Percentiles rank a stretch among this genome's conserved stretches.
Conservation (phyloP, 2,329 filamentous ascomycete species). For the Fusarium decemcellulare region DNA sequence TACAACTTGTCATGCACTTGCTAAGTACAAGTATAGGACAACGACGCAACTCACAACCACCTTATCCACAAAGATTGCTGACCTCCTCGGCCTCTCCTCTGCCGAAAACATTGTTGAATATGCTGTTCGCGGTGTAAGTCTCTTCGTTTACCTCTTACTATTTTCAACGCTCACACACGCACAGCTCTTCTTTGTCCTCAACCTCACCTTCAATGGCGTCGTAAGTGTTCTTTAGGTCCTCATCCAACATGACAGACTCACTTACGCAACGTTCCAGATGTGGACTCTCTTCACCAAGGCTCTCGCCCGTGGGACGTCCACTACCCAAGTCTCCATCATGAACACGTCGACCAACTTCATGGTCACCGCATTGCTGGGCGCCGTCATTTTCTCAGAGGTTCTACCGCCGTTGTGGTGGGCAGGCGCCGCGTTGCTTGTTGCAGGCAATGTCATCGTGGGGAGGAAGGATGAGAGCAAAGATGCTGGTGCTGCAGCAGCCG, state of each 20-base stretch:
- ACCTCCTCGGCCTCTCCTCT: constrained; percentile 58
- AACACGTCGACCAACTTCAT: constrained; percentile 89
- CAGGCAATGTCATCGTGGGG: constrained; percentile 84
- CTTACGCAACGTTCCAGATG: constrained; percentile 66
- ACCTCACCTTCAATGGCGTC: constrained; percentile 80
- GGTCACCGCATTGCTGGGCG: constrained; percentile 80
- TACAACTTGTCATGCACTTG: not conserved
- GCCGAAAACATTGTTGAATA: constrained; percentile 62
- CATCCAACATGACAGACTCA: not conserved
- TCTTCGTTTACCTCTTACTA: not conserved
- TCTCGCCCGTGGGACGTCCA: constrained; percentile 80
- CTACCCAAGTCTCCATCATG: constrained; percentile 84
- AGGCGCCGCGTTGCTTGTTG: constrained; percentile 79
- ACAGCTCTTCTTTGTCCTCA: constrained; percentile 81
- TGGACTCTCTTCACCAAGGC: constrained; percentile 87
- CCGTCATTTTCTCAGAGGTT: constrained; percentile 78
- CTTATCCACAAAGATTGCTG: constrained; percentile 62
- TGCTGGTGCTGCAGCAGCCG: constrained; percentile 27
- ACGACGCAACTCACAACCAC: constrained; percentile 68
- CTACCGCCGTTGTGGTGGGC: constrained; percentile 84
- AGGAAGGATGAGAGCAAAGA: constrained; percentile 70
- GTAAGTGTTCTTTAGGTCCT: constrained; percentile 56
- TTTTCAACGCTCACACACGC: constrained; percentile 19
- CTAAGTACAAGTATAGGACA: constrained; percentile 56
- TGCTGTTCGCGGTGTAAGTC: constrained; percentile 63